A percentile compares a stretch with the other conserved stretches of the same genome.
phyloP scores from a whole-genome alignment of 1,284 basidiomycete species.

The Cutaneotrichosporon cyanovorans region DNA sequence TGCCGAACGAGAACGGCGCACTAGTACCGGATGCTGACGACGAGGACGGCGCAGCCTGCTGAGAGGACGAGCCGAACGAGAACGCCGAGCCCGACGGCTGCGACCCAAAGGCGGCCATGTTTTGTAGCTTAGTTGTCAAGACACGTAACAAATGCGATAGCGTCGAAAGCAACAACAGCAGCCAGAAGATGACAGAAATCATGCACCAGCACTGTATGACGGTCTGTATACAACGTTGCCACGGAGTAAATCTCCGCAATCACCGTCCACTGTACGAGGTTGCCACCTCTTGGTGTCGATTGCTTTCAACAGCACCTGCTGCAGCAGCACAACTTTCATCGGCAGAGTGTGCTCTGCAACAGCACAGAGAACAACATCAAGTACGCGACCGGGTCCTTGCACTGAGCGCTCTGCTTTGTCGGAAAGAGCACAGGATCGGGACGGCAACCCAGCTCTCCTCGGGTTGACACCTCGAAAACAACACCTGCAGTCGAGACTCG shows the following conservation, averaged over 20 bases:
- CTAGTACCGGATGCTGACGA: slow-evolving; percentile 5
- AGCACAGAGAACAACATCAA: too few species aligned
- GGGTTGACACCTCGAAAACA: not conserved
- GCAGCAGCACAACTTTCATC: too few species aligned
- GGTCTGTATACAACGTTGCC: too few species aligned
- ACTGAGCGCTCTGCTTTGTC: too few species aligned
- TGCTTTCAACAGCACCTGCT: too few species aligned
- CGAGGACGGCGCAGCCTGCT: slow-evolving; percentile 4
- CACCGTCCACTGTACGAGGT: too few species aligned
- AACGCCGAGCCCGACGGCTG: slow-evolving; percentile 3
- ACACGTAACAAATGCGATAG: not conserved
- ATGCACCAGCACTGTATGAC: not conserved
- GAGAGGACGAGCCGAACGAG: slow-evolving; percentile 5
- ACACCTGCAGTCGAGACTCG: too few species aligned
- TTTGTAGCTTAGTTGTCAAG: not conserved
- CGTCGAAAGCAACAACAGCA: not conserved
- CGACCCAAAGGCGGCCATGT: slow-evolving; percentile 3
- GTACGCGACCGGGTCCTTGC: too few species aligned
- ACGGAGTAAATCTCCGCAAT: too few species aligned
- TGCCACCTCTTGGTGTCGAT: too few species aligned
- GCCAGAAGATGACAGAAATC: not conserved
- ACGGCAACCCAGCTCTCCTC: not conserved
- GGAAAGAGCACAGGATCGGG: too few species aligned
- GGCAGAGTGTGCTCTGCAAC: too few species aligned
- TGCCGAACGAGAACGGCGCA: slow-evolving; percentile 9